Conservation (phyloP, 176 grass and related monocot species). For the Juncus inflexus region DNA sequence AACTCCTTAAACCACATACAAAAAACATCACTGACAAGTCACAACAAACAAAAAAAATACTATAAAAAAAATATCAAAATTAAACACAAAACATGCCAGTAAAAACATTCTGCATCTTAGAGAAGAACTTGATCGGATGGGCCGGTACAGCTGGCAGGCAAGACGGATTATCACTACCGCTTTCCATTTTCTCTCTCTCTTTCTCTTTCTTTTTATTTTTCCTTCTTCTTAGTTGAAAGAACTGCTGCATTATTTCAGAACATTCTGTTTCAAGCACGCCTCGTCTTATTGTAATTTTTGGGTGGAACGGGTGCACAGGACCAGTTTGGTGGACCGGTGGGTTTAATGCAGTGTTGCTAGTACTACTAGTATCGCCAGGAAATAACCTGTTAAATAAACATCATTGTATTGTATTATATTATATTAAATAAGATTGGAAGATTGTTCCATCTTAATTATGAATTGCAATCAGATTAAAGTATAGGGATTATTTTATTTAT, state of each 20-base stretch:
- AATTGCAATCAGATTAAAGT: no score
- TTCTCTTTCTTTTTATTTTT: conserved; percentile 47
- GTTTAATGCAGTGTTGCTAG: conserved; percentile 35
- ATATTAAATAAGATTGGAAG: no score
- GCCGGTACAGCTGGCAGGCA: conserved; percentile 31
- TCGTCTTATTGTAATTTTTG: conserved; percentile 71
- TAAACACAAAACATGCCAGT: conserved; percentile 71
- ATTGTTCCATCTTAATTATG: no score
- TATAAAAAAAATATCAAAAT: not conserved
- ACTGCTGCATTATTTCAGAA: conserved; percentile 79
- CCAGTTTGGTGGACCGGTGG: conserved; percentile 29
- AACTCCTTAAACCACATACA: not conserved
- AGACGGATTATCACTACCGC: conserved; percentile 12
- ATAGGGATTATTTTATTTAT: no score
- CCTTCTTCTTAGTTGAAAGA: conserved; percentile 73
- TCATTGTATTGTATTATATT: no score
- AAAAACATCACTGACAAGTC: not conserved
- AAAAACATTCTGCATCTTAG: conserved; percentile 67
- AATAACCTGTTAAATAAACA: conserved; percentile 50
- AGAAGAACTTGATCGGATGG: conserved; percentile 82
- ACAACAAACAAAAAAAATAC: not conserved
- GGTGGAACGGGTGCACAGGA: conserved; percentile 85
- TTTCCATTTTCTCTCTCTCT: not conserved
- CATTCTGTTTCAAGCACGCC: conserved; percentile 67
- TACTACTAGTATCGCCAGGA: conserved; percentile 56